Base-by-base conservation (phyloP, 2,329 filamentous ascomycete species). In the Metarhizium guizhouense region DNA sequence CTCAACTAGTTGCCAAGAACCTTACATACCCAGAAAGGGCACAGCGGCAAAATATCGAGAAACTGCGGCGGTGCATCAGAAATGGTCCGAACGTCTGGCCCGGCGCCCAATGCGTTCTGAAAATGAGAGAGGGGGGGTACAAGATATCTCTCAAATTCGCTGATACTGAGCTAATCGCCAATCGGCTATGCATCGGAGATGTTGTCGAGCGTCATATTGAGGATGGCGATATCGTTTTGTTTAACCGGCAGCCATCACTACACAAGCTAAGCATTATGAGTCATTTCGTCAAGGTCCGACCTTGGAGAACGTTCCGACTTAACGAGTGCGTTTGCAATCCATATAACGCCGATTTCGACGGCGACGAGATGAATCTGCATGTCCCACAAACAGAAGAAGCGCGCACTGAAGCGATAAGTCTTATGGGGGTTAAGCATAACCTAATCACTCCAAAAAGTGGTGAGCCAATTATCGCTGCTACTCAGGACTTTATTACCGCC, bases 391-490 rank as follows among this genome's bases (percentile, higher is more conserved):
- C 93, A 0, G 94, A 97, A 73, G 94, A 97, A 71, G 93, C 93
- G 11, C 84, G 94, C 57, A 89, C 92, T 3, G 94, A 99, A 72
- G 94, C 94, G 0, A 94, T 95, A 65, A 90, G 93, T 62, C 75
- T 99, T 51, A 99, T 99, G 93, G 94, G 93, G 42, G 92, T 99
- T 54, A 96, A 96, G 73, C 85, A 97, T 76, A 99, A 97, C 68
- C 72, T 97, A 57, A 88, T 88, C 4, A 97, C 94, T 0, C 93
- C 93, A 1, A 96, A 96, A 72, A 96, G 97, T 73, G 93, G 94
- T 67, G 92, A 96, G 63, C 93, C 93, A 2, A 95, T 97, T 64
- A 97, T 97, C 74, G 90, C 91, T 18, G 93, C 94, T 29, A 97
- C 95, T 32, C 93, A 99, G 66, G 93, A 99, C 78, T 97, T 97